Evolutionary conservation across 768 basidiomycete genomes (phyloP).

Genomic region (Hericium alpestre): DNA sequence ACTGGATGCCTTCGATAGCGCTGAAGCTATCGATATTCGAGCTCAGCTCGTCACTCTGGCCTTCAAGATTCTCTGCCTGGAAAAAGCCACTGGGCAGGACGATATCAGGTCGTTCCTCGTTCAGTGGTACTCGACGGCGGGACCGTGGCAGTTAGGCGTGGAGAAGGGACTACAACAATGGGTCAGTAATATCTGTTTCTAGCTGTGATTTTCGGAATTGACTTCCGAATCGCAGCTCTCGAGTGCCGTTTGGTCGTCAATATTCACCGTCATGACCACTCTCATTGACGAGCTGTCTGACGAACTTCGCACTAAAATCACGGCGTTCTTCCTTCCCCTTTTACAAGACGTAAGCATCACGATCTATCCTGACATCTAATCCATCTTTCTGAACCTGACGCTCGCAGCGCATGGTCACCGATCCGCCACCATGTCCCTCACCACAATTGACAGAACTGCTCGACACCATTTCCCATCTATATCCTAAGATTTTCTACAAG

Average conservation of each 20-base stretch:
- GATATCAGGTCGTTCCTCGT: slow-evolving; percentile 13
- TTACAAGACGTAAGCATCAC: slow-evolving; percentile 37
- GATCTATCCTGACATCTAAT: neutral
- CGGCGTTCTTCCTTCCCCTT: slow-evolving; percentile 32
- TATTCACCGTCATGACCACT: slow-evolving; percentile 30
- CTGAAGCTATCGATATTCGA: slow-evolving; percentile 25
- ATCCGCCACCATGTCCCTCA: slow-evolving; percentile 41
- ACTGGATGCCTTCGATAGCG: slow-evolving; percentile 27
- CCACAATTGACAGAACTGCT: slow-evolving; percentile 40
- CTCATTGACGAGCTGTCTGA: slow-evolving; percentile 37
- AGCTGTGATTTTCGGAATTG: neutral
- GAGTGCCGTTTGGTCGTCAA: slow-evolving; percentile 31
- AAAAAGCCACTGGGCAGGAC: slow-evolving; percentile 6
- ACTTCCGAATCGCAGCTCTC: slow-evolving; percentile 21
- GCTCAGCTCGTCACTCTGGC: slow-evolving; percentile 31
- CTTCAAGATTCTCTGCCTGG: slow-evolving; percentile 28
- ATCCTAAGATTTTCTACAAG: slow-evolving; percentile 61
- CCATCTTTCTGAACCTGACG: neutral
- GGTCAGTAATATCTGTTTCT: neutral
- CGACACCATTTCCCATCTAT: slow-evolving; percentile 34
- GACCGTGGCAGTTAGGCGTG: slow-evolving; percentile 5
- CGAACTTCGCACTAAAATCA: slow-evolving; percentile 32
- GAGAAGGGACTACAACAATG: slow-evolving; percentile 9
- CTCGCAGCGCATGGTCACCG: slow-evolving; percentile 35
- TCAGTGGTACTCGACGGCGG: slow-evolving; percentile 21